Conservation (phyloP, 2,329 filamentous ascomycete genomes). For the Zasmidium citrigriseum region DNA sequence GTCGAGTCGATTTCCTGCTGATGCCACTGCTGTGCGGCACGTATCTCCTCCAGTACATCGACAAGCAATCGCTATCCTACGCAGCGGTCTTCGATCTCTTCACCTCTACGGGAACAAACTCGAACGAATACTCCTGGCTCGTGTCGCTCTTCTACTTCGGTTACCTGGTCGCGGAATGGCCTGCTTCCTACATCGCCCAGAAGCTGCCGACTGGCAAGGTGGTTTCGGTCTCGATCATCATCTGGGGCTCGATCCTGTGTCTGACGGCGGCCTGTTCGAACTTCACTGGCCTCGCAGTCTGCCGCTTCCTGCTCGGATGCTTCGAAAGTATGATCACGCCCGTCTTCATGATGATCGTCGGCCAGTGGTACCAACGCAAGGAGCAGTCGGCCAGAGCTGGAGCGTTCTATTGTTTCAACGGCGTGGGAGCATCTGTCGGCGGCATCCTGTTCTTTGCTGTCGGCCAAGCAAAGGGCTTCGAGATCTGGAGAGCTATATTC, state of each 20-base stretch:
- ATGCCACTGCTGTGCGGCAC: constrained; percentile 56
- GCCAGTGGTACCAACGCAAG: constrained; percentile 70
- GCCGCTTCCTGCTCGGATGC: constrained; percentile 67
- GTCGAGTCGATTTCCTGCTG: constrained; percentile 53
- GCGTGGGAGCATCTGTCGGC: constrained; percentile 69
- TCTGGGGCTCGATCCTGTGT: constrained; percentile 63
- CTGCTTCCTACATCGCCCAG: constrained; percentile 32
- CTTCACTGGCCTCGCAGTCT: constrained; percentile 60
- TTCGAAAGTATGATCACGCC: constrained; percentile 67
- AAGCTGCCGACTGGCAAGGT: constrained; percentile 37
- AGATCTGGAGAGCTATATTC: constrained; percentile 59
- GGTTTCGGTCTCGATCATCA: constrained; percentile 49
- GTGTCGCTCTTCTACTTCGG: constrained; percentile 59
- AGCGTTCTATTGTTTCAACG: constrained; percentile 74
- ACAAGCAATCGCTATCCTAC: constrained; percentile 55
- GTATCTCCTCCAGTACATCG: constrained; percentile 49
- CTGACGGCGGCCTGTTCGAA: constrained; percentile 62
- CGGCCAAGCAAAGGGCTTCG: constrained; percentile 34
- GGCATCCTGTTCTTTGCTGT: constrained; percentile 64
- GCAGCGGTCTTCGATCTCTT: constrained; percentile 59
- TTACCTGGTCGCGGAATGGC: constrained; percentile 32
- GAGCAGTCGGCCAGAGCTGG: constrained; percentile 43
- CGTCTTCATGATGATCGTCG: constrained; percentile 31
- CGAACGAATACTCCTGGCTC: constrained; percentile 56
- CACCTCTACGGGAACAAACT: constrained; percentile 49